phyloP scores from a whole-genome alignment of 805 yeast species.

The Metschnikowia shivogae region DNA sequence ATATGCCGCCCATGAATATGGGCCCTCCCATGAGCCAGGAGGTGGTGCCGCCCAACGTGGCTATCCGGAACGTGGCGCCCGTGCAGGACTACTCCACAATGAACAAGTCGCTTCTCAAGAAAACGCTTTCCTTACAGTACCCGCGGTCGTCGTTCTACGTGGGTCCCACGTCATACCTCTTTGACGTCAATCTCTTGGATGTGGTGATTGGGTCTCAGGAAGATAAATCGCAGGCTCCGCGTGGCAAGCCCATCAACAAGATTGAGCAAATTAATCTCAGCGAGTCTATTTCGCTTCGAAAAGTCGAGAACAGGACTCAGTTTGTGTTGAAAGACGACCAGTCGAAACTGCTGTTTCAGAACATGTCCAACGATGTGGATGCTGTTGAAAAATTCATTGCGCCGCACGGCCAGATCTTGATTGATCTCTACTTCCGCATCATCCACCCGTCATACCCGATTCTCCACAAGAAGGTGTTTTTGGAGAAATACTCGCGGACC shows the following conservation, averaged over 20 bases:
- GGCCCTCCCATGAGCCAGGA: constrained; percentile 13
- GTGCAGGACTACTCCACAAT: constrained; percentile 63
- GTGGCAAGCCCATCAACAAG: constrained; percentile 34
- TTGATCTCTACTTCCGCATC: constrained; percentile 76
- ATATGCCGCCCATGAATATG: constrained; percentile 5
- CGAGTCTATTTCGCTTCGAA: constrained; percentile 63
- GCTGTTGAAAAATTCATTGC: constrained; percentile 78
- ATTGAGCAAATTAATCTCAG: constrained; percentile 78
- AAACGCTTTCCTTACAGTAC: constrained; percentile 71
- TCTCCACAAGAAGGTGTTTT: constrained; percentile 82
- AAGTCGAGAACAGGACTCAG: constrained; percentile 71
- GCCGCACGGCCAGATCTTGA: constrained; percentile 85
- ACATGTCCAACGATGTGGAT: constrained; percentile 75
- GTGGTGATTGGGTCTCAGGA: constrained; percentile 44
- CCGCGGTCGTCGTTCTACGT: constrained; percentile 87
- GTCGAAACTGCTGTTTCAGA: constrained; percentile 60
- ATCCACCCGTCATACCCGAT: constrained; percentile 92
- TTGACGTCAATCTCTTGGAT: constrained; percentile 68
- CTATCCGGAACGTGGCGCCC: constrained; percentile 52
- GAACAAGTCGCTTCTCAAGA: constrained; percentile 60
- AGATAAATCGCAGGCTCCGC: constrained; percentile 7
- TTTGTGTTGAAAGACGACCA: constrained; percentile 80
- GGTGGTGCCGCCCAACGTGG: constrained; percentile 38
- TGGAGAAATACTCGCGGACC: constrained; percentile 87
- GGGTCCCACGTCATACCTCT: constrained; percentile 78